phyloP scores from a whole-genome alignment of 129 eudicot genomes.

The Flaveria bidentis region DNA sequence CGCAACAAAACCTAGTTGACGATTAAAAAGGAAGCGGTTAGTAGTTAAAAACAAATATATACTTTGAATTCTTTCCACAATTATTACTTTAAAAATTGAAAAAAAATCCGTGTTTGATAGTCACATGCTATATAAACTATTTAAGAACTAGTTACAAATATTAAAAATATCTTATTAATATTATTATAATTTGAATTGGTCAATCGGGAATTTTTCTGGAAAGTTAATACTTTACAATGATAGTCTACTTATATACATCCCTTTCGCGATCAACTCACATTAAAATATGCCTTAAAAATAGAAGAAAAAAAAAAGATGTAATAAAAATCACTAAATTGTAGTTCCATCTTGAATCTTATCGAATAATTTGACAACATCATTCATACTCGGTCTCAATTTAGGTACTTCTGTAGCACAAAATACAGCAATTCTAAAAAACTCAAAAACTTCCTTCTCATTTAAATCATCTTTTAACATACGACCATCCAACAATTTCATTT shows the following conservation, averaged over 20 bases:
- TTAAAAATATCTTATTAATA: background rate
- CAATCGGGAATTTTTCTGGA: background rate
- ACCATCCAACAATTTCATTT: conserved; percentile 64
- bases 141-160: background rate
- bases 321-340: background rate
- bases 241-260: background rate
- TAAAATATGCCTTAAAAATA: background rate
- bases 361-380: conserved; percentile 48
- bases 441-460: conserved; percentile 42
- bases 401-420: conserved; percentile 48
- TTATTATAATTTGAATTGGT: background rate
- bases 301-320: background rate
- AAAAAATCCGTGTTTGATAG: too few relatives aligned
- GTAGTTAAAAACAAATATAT: too few relatives aligned
- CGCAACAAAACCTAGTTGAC: too few relatives aligned
- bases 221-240: background rate
- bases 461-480: conserved; percentile 42
- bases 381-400: conserved; percentile 57
- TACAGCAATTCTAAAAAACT: conserved; percentile 55
- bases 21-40: too few relatives aligned
- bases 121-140: background rate
- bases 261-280: background rate
- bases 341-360: conserved; percentile 30
- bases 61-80: too few relatives aligned
- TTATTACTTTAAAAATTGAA: too few relatives aligned